Base-by-base conservation (phyloP, 164 flowering plant genomes). In the Cinnamomum chago region DNA sequence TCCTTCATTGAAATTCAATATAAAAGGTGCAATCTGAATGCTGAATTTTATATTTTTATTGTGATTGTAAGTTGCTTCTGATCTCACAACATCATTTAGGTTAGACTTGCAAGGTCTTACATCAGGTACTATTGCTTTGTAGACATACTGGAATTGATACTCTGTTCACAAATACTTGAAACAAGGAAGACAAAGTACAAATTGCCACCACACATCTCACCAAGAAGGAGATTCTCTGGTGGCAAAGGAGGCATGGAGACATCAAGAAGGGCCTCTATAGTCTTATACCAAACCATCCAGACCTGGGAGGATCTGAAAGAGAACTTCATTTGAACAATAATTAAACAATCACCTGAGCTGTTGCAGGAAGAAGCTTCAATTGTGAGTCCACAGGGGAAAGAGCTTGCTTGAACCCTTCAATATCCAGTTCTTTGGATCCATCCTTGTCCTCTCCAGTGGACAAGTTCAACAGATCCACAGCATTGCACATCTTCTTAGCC, bases 351-450 rank as follows among this genome's bases (percentile, higher is more conserved):
- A 94, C 99, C 96, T 95, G 99, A 13, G 97, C 99, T 33, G 99
- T 95, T 47, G 98, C 97, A 4, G 99, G 99, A 70, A 95, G 96
- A 78, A 75, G 82, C 81, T 95, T 95, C 97, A 89, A 84, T 79
- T 90, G 88, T 6, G 91, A 81, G 80, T 95, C 99, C 47, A 92
- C 98, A 74, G 89, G 79, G 24, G 96, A 86, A 68, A 95, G 89
- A 76, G 92, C 92, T 55, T 76, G 50, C 77, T 89, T 95, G 67
- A 95, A 83, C 65, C 80, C 91, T 77, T 90, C 99, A 55, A 93
- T 90, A 67, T 87, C 85, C 73, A 95, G 65, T 74, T 92, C 95
- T 47, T 85, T 73, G 6, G 89, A 77, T 75, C 87, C 90, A 60
- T 85, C 84, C 33, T 77, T 69, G 65, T 67, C 82, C 81, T 86